phyloP scores from a whole-genome alignment of 495 filamentous ascomycete species.

The Penicillium goetzii region DNA sequence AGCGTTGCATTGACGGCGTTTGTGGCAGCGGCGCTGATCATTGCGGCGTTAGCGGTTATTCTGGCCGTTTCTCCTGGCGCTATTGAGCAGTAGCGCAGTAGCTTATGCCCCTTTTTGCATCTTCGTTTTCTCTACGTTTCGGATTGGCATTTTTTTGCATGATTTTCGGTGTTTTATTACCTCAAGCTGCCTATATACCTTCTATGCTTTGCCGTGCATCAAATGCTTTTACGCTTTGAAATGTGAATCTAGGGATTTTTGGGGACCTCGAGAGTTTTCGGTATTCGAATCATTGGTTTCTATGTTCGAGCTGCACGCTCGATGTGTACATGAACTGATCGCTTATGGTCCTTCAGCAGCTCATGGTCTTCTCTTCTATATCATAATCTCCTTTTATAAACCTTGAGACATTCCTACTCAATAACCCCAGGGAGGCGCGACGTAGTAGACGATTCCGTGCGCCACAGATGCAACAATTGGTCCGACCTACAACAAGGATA shows the following conservation, averaged over 20 bases:
- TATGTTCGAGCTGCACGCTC: background rate
- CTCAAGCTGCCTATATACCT: background rate
- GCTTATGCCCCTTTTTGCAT: background rate
- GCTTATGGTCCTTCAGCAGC: background rate
- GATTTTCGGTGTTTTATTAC: background rate
- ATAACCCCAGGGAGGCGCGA: background rate
- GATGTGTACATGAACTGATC: background rate
- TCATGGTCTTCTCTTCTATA: background rate
- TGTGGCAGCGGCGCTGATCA: slow-evolving; percentile 70
- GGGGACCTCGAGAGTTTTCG: background rate
- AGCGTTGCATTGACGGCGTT: slow-evolving; percentile 78
- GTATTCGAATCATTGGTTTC: background rate
- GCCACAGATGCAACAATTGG: background rate
- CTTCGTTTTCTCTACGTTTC: background rate
- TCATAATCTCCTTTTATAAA: background rate
- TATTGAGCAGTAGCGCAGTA: slow-evolving; percentile 48
- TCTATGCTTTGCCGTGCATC: background rate
- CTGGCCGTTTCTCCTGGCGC: slow-evolving; percentile 62
- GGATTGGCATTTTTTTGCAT: background rate
- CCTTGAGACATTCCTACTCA: background rate
- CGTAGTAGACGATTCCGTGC: background rate
- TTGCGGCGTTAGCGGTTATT: slow-evolving; percentile 72
- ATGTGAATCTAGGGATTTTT: background rate
- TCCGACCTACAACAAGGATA: background rate
- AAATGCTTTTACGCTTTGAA: background rate